phyloP scores from a whole-genome alignment of 306 rosid species.

The Boehmeria nivea region DNA sequence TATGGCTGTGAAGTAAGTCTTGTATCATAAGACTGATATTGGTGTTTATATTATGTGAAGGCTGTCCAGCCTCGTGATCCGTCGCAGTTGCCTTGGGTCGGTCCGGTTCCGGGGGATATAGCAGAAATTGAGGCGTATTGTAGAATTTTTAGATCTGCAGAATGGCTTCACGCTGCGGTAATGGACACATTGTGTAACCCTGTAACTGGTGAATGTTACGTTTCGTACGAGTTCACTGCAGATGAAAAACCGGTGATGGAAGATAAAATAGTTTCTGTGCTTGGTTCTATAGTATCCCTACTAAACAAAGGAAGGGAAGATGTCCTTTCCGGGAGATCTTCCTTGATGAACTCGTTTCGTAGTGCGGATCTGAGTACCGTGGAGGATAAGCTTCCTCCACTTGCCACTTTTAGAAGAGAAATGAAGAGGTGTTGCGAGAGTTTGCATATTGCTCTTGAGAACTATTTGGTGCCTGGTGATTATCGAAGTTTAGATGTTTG shows the following conservation, averaged over 20 bases:
- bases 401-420: slow-evolving; percentile 71
- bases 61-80: slow-evolving; percentile 35
- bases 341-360: slow-evolving; percentile 34
- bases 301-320: slow-evolving; percentile 68
- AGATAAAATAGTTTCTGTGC: slow-evolving; percentile 86
- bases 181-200: slow-evolving; percentile 83
- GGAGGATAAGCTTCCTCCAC: slow-evolving; percentile 76
- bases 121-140: slow-evolving; percentile 97
- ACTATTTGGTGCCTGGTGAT: slow-evolving; percentile 52
- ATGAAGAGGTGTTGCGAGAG: slow-evolving; percentile 97
- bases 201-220: slow-evolving; percentile 67
- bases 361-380: slow-evolving; percentile 25
- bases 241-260: slow-evolving; percentile 65
- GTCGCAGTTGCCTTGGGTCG: slow-evolving; percentile 50
- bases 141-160: slow-evolving; percentile 77
- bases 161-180: slow-evolving; percentile 62
- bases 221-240: slow-evolving; percentile 55
- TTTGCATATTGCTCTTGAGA: slow-evolving; percentile 85
- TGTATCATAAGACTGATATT: slow-evolving; percentile 15
- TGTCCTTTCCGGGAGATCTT: slow-evolving; percentile 77
- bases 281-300: slow-evolving; percentile 79
- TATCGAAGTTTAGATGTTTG: slow-evolving; percentile 63
- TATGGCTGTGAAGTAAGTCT: too few relatives aligned
- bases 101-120: slow-evolving; percentile 95
- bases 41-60: slow-evolving; percentile 32